phyloP scores from a whole-genome alignment of 768 basidiomycete species.

The Neoboletus subvelutipes region DNA sequence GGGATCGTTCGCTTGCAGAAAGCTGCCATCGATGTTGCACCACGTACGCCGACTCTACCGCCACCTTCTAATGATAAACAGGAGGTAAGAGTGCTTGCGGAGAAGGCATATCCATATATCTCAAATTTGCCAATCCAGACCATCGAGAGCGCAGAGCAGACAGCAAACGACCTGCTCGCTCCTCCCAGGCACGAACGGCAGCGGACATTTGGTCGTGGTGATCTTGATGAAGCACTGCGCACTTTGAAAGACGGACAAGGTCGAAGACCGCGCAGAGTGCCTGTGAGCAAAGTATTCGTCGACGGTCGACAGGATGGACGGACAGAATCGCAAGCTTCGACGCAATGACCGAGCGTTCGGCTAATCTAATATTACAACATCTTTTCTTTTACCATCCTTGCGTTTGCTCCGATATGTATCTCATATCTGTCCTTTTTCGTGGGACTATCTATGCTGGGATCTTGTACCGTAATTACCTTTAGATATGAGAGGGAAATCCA shows the following conservation, averaged over 20 bases:
- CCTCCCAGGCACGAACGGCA: conserved; percentile 44
- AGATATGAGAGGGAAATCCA: not conserved
- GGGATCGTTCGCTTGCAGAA: conserved; percentile 42
- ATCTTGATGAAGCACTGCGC: conserved; percentile 81
- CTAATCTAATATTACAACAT: not conserved
- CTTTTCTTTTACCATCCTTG: not conserved
- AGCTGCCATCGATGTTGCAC: conserved; percentile 59
- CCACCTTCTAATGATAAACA: not conserved
- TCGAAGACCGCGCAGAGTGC: conserved; percentile 12
- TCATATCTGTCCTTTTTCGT: not conserved
- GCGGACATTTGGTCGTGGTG: conserved; percentile 69
- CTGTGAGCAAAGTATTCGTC: conserved; percentile 25
- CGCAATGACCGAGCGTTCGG: not conserved
- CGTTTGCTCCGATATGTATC: not conserved
- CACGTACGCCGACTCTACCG: not conserved
- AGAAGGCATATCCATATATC: not conserved
- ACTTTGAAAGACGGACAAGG: conserved; percentile 65
- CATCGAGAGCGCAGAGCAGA: conserved; percentile 36
- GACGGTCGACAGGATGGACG: conserved; percentile 25
- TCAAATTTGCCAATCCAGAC: conserved; percentile 35
- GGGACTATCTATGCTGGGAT: not conserved
- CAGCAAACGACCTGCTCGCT: conserved; percentile 32
- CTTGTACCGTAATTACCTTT: not conserved
- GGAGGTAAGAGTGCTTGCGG: conserved; percentile 5
- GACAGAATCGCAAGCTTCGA: not conserved